Percentiles rank a stretch among this genome's conserved stretches.
Conservation (phyloP, 75 land plant species). For the Gnetum montanum region DNA sequence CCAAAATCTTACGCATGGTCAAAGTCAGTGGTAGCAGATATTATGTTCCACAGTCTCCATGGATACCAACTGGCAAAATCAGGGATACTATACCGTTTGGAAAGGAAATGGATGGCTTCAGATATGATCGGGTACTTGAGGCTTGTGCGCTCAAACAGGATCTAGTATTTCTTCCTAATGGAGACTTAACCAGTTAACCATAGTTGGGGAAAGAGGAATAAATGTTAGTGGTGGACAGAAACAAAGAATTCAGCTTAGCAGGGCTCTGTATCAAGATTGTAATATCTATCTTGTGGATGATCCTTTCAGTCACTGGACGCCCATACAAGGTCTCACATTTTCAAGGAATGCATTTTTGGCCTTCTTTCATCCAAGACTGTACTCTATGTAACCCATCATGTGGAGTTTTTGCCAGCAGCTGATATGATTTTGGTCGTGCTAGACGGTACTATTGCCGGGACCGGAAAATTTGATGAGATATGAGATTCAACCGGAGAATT, state of each 20-base stretch:
- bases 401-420: slow-evolving; percentile 36
- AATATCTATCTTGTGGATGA: slow-evolving; percentile 58
- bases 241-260: slow-evolving; percentile 48
- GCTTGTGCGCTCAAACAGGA: slow-evolving; percentile 37
- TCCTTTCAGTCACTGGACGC: slow-evolving; percentile 89
- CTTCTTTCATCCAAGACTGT: slow-evolving; percentile 32
- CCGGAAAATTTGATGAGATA: slow-evolving; percentile 55
- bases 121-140: slow-evolving; percentile 25
- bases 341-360: slow-evolving; percentile 40
- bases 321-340: slow-evolving; percentile 64
- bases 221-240: slow-evolving; percentile 63
- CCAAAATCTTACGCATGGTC: slow-evolving; percentile 51
- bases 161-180: slow-evolving; percentile 26
- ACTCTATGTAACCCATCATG: slow-evolving; percentile 37
- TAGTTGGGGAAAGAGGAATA: slow-evolving; percentile 49
- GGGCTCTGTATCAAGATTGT: slow-evolving; percentile 47
- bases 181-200: slow-evolving; percentile 41
- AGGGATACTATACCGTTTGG: slow-evolving; percentile 45
- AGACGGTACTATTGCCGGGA: slow-evolving; percentile 59
- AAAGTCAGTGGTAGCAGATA: slow-evolving; percentile 53
- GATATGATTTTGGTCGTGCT: slow-evolving; percentile 52
- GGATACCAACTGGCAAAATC: slow-evolving; percentile 60
- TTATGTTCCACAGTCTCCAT: slow-evolving; percentile 75
- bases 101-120: slow-evolving; percentile 13
- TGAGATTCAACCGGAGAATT: slow-evolving; percentile 48